A percentile compares a stretch with the other conserved stretches of the same genome.
phyloP scores from a whole-genome alignment of 176 grass and related monocot species.

The Avena eriantha region DNA sequence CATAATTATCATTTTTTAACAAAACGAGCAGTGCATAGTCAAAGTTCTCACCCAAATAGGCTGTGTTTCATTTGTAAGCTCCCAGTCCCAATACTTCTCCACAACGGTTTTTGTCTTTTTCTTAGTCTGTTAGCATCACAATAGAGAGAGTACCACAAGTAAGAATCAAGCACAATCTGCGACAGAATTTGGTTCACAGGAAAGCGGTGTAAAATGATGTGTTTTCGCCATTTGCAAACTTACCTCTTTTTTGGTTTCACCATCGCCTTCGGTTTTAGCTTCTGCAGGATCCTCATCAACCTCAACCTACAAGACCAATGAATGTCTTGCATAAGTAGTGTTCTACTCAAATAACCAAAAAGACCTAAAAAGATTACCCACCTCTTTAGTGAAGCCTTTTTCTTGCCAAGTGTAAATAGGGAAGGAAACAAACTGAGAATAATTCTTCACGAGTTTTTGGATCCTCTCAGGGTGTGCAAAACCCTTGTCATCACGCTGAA shows the following conservation, averaged over 20 bases:
- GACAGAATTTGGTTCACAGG: not conserved
- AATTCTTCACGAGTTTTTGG: constrained; percentile 96
- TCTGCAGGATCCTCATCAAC: constrained; percentile 85
- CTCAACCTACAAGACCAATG: constrained; percentile 63
- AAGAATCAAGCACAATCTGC: constrained; percentile 6
- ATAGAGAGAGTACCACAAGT: constrained; percentile 6
- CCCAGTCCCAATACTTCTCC: constrained; percentile 99
- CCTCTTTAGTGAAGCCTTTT: constrained; percentile 94
- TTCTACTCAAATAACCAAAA: not conserved
- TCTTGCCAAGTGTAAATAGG: constrained; percentile 98
- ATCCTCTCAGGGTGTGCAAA: constrained; percentile 97
- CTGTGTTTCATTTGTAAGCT: constrained; percentile 95
- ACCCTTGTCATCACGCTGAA: constrained; percentile 84
- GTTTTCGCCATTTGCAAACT: constrained; percentile 4
- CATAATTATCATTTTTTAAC: not conserved
- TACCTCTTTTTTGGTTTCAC: constrained; percentile 73
- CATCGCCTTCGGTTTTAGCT: constrained; percentile 71
- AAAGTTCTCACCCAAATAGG: constrained; percentile 84
- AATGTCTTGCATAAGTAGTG: constrained; percentile 1
- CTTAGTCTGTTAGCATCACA: constrained; percentile 58
- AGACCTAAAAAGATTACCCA: constrained; percentile 13
- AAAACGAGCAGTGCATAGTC: constrained; percentile 22
- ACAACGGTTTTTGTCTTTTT: constrained; percentile 93
- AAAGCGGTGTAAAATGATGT: not conserved
- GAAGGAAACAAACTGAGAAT: constrained; percentile 99